Conservation (phyloP, 2,329 filamentous ascomycete genomes). For the Verticillium dahliae region DNA sequence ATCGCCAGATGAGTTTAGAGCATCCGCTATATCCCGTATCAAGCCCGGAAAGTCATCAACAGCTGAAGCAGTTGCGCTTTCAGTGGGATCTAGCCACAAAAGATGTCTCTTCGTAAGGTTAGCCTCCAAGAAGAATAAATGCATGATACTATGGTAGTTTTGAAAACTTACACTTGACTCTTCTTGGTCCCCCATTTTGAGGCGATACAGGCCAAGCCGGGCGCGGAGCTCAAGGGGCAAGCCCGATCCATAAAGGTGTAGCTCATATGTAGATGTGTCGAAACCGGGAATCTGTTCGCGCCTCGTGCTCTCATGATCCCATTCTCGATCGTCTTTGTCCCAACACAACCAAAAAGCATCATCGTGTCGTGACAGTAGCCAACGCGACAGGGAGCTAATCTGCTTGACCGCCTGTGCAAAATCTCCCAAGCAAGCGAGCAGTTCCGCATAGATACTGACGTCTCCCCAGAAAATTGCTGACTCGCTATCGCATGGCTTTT, state of each 20-base stretch:
- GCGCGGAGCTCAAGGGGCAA: conserved; percentile 77
- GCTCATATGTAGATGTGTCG: conserved; percentile 42
- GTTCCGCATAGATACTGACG: conserved; percentile 76
- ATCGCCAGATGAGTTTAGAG: conserved; percentile 32
- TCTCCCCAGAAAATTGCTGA: conserved; percentile 63
- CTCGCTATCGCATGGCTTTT: not conserved
- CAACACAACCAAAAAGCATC: conserved; percentile 74
- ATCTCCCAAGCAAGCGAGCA: conserved; percentile 60
- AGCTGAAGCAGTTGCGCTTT: conserved; percentile 9
- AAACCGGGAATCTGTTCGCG: conserved; percentile 58
- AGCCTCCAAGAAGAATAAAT: not conserved
- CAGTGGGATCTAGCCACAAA: conserved; percentile 57
- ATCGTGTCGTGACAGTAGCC: conserved; percentile 68
- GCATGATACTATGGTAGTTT: not conserved
- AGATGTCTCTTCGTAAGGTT: conserved; percentile 50
- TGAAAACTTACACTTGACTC: conserved; percentile 64
- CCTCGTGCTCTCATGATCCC: conserved; percentile 69
- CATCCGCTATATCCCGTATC: conserved; percentile 59
- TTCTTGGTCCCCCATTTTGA: conserved; percentile 58
- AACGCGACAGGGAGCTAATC: conserved; percentile 68
- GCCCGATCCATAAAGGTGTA: conserved; percentile 60
- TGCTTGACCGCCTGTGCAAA: conserved; percentile 61
- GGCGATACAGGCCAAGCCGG: conserved; percentile 77
- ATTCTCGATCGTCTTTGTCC: conserved; percentile 77
- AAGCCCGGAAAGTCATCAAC: conserved; percentile 63